These are phyloP conservation scores for Tetrapisispora iriomotensis DNA, from an alignment of 805 yeast species.

Conservation along the genomic window DNA sequence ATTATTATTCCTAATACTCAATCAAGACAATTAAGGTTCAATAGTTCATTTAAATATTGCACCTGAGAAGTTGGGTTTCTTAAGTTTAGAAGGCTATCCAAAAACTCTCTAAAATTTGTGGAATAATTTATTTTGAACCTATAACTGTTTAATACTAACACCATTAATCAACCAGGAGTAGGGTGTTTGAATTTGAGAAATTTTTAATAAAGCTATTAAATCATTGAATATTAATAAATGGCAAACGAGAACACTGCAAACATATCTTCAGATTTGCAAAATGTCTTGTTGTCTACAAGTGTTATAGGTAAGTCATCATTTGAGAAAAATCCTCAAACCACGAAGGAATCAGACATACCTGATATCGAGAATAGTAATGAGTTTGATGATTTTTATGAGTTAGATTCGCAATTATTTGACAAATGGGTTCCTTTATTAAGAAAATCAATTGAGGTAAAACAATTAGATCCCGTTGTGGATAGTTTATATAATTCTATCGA, in stretches of 20 bases:
- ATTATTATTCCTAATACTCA: too few species aligned
- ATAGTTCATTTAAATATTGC: too few species aligned
- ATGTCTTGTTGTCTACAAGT: conserved; percentile 17
- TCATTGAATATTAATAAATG: conserved; percentile 10
- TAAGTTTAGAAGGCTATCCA: too few species aligned
- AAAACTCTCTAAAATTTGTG: too few species aligned
- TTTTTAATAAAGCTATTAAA: background rate
- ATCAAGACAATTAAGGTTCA: too few species aligned
- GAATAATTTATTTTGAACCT: too few species aligned
- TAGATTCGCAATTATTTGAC: conserved; percentile 24
- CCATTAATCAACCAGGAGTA: too few species aligned
- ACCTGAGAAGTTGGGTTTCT: too few species aligned
- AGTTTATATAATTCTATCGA: conserved; percentile 26
- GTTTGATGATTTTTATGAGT: conserved; percentile 14
- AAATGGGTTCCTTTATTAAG: conserved; percentile 29
- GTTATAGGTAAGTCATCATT: background rate
- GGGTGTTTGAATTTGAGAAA: background rate
- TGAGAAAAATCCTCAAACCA: background rate
- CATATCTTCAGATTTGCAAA: conserved; percentile 25
- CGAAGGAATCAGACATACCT: conserved; percentile 1
- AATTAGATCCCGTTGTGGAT: conserved; percentile 18
- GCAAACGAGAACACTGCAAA: conserved; percentile 20
- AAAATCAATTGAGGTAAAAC: conserved; percentile 18
- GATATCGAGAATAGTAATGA: background rate
- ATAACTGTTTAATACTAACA: too few species aligned